These are phyloP conservation scores for Russula brevipes DNA, from an alignment of 768 basidiomycete genomes.

Conservation along the genomic window DNA sequence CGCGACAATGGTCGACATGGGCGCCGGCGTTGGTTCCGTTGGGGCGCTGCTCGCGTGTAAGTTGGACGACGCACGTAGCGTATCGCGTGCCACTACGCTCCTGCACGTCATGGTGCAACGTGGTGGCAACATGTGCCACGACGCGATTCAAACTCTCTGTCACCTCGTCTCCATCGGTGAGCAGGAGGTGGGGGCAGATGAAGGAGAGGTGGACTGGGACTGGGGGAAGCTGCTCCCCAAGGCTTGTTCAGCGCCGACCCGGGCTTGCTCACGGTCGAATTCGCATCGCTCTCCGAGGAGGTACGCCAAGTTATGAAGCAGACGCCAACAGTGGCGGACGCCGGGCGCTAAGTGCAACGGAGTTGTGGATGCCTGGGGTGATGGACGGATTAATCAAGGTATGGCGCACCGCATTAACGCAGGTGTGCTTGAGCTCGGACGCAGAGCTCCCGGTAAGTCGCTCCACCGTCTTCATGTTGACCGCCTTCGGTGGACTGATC, in stretches of 20 bases:
- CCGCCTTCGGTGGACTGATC: background rate
- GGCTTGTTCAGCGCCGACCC: constrained; percentile 52
- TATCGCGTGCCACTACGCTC: constrained; percentile 46
- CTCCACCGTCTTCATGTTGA: background rate
- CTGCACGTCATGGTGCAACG: constrained; percentile 54
- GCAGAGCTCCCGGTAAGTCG: constrained; percentile 47
- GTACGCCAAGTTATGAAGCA: constrained; percentile 53
- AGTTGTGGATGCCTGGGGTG: constrained; percentile 49
- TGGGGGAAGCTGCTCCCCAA: constrained; percentile 45
- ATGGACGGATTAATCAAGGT: constrained; percentile 47
- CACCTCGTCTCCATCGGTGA: constrained; percentile 32
- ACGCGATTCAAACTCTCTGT: constrained; percentile 50
- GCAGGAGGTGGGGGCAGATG: constrained; percentile 1
- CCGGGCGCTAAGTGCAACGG: constrained; percentile 55
- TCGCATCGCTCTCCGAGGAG: constrained; percentile 39
- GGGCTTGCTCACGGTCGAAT: constrained; percentile 52
- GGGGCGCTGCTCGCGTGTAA: constrained; percentile 45
- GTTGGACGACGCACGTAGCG: constrained; percentile 34
- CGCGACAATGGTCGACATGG: constrained; percentile 49
- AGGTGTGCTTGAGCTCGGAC: constrained; percentile 43
- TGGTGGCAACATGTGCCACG: constrained; percentile 46
- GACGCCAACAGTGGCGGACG: constrained; percentile 47
- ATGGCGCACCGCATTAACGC: constrained; percentile 47
- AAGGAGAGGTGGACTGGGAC: constrained; percentile 38
- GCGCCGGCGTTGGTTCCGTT: constrained; percentile 53